Evolutionary conservation across 2,329 filamentous ascomycete species (phyloP).

Genomic region (Acrodontium crateriforme): DNA sequence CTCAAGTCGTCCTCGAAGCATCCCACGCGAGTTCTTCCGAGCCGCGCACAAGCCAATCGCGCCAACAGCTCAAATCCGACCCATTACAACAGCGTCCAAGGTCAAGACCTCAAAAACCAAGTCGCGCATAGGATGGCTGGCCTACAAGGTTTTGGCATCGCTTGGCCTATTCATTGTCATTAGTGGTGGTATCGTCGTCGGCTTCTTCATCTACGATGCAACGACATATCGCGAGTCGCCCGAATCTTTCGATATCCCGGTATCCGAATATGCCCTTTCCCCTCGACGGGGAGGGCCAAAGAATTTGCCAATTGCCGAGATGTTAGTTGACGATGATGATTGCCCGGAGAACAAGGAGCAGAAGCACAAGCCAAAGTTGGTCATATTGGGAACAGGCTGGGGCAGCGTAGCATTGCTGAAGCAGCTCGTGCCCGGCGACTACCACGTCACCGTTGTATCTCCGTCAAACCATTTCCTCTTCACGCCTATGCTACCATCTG

Average conservation of each 20-base stretch:
- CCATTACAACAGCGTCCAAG: too few species aligned
- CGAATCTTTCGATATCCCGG: constrained; percentile 56
- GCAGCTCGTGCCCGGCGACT: constrained; percentile 76
- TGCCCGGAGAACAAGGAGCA: constrained; percentile 51
- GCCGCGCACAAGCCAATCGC: too few species aligned
- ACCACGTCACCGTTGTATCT: constrained; percentile 89
- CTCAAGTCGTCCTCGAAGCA: too few species aligned
- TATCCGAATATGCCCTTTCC: constrained; percentile 71
- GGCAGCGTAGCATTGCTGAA: constrained; percentile 86
- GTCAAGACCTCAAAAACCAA: too few species aligned
- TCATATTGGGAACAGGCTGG: constrained; percentile 90
- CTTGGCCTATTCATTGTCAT: constrained; percentile 64
- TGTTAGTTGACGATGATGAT: constrained; percentile 81
- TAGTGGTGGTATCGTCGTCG: constrained; percentile 54
- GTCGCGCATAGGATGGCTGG: constrained; percentile 34
- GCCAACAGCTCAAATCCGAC: constrained; percentile 3
- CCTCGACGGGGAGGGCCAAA: constrained; percentile 80
- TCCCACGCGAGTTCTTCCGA: too few species aligned
- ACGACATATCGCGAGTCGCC: constrained; percentile 70
- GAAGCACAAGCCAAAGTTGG: constrained; percentile 82
- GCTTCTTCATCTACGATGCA: constrained; percentile 89
- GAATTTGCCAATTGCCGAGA: constrained; percentile 82
- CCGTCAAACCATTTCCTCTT: constrained; percentile 96
- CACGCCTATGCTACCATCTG: constrained; percentile 93
- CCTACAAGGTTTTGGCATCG: constrained; percentile 56